phyloP scores from a whole-genome alignment of 495 filamentous ascomycete species.

The Penicillium atrosanguineum region DNA sequence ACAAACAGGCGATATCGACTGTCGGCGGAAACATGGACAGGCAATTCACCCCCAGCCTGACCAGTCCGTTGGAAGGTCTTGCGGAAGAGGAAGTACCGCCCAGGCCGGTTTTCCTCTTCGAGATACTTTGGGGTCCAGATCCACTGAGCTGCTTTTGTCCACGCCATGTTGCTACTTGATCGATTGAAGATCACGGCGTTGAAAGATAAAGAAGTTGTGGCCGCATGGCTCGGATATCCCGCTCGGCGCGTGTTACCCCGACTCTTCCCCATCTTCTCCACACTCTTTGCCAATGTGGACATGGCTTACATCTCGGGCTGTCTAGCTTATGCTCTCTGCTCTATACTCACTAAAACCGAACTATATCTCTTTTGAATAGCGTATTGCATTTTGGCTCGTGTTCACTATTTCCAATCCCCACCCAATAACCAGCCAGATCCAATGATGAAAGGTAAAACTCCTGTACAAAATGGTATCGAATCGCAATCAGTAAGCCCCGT shows the following conservation, averaged over 20 bases:
- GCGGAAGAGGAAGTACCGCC: too few relatives aligned
- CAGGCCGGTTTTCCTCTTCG: too few relatives aligned
- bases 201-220: not conserved
- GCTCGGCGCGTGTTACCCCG: slow-evolving; percentile 7
- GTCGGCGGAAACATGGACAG: too few relatives aligned
- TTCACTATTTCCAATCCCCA: slow-evolving; percentile 23
- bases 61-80: too few relatives aligned
- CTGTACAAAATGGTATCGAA: slow-evolving; percentile 48
- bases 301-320: too few relatives aligned
- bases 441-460: slow-evolving; percentile 22
- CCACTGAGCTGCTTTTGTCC: too few relatives aligned
- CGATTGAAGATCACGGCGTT: not conserved
- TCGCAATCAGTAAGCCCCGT: slow-evolving; percentile 24
- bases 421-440: slow-evolving; percentile 5
- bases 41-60: too few relatives aligned
- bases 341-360: too few relatives aligned
- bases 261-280: not conserved
- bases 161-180: not conserved
- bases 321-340: too few relatives aligned
- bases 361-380: not conserved
- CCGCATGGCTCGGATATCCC: slow-evolving; percentile 12
- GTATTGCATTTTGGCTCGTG: slow-evolving; percentile 19
- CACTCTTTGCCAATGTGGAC: not conserved
- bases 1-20: too few relatives aligned
- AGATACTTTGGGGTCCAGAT: too few relatives aligned